Evolutionary conservation across 106 monocot genomes (phyloP).

Genomic region (Ottelia alismoides): DNA sequence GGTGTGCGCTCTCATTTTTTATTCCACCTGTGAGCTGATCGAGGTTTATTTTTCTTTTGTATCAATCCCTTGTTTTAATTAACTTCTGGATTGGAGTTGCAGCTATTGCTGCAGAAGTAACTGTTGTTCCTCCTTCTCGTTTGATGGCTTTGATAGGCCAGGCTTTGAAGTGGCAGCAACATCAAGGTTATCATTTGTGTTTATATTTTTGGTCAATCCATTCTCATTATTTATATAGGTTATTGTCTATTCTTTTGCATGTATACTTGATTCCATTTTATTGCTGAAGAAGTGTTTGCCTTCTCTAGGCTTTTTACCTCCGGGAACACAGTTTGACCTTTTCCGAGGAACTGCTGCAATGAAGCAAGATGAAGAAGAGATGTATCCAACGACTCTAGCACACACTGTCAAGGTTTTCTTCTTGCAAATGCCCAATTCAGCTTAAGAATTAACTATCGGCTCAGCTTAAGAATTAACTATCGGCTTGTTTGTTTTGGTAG

Average conservation of each 20-base stretch:
- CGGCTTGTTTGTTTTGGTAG: no score
- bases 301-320: slow-evolving; percentile 64
- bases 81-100: no score
- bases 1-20: no score
- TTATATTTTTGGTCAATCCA: no score
- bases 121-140: slow-evolving; percentile 85
- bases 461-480: no score
- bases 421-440: no score
- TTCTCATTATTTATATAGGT: no score
- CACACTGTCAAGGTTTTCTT: slow-evolving; percentile 67
- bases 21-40: no score
- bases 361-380: slow-evolving; percentile 94
- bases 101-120: slow-evolving; percentile 85
- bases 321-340: slow-evolving; percentile 89
- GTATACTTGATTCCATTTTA: neutral
- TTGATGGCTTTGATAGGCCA: slow-evolving; percentile 90
- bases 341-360: slow-evolving; percentile 90
- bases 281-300: neutral
- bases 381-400: slow-evolving; percentile 56
- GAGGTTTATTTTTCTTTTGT: no score
- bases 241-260: neutral
- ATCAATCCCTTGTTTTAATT: no score
- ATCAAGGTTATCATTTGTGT: slow-evolving; percentile 45
- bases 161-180: slow-evolving; percentile 93
- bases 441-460: no score